Evolutionary conservation across 352 stramenopile species (phyloP).

Genomic region (Blastocystis sp.): DNA sequence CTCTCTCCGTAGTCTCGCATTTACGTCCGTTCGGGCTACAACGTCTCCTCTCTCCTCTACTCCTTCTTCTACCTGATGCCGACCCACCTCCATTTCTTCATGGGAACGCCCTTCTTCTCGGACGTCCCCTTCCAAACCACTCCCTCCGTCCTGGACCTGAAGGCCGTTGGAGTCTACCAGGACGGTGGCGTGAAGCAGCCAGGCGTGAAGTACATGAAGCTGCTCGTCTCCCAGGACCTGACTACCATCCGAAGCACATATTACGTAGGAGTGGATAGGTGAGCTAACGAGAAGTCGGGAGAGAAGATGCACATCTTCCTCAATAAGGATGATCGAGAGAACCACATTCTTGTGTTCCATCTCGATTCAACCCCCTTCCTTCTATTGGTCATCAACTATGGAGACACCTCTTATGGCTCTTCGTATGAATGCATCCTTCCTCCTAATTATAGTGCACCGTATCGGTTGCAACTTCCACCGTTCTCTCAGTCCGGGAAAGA

Average conservation of each 20-base stretch:
- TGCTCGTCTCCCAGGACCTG: neutral
- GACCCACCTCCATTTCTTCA: constrained; percentile 32
- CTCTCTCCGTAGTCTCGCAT: neutral
- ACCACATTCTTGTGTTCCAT: neutral
- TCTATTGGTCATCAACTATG: constrained; percentile 39
- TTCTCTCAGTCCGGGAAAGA: no score
- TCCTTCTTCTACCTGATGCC: constrained; percentile 45
- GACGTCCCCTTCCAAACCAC: neutral
- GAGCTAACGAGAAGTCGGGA: neutral
- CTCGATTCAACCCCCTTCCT: neutral
- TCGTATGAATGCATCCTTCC: no score
- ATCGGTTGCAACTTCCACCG: no score
- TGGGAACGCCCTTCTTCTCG: constrained; percentile 22
- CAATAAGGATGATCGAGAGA: neutral
- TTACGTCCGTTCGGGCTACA: neutral
- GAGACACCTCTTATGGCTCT: neutral
- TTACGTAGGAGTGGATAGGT: neutral
- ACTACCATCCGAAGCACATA: neutral
- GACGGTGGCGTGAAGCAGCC: neutral
- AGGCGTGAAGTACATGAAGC: neutral
- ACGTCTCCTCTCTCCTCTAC: neutral
- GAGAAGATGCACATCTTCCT: neutral
- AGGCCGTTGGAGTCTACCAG: neutral
- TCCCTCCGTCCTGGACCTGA: neutral
- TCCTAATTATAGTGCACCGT: no score